These are phyloP conservation scores for Aspergillus carlsbadensis DNA, from an alignment of 495 filamentous ascomycete genomes.

Conservation along the genomic window DNA sequence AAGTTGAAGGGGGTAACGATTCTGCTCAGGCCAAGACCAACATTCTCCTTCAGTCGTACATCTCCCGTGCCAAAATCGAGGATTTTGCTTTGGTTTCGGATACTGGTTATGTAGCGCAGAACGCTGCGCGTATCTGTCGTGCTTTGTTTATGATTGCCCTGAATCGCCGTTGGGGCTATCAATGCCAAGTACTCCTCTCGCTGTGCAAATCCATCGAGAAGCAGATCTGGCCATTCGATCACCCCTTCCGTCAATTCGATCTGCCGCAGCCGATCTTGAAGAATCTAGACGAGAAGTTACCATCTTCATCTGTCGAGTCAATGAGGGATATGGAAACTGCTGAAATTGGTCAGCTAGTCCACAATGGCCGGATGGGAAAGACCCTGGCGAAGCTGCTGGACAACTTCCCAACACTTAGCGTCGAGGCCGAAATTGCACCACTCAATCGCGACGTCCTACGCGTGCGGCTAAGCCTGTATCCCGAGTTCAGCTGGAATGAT, in stretches of 20 bases:
- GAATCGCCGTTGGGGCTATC: slow-evolving; percentile 90
- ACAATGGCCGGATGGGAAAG: slow-evolving; percentile 82
- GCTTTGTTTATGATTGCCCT: slow-evolving; percentile 96
- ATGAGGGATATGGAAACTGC: slow-evolving; percentile 88
- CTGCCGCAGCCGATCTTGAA: slow-evolving; percentile 78
- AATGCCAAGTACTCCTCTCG: slow-evolving; percentile 84
- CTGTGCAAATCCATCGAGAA: slow-evolving; percentile 96
- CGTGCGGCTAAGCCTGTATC: slow-evolving; percentile 78
- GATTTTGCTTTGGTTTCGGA: slow-evolving; percentile 94
- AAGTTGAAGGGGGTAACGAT: slow-evolving; percentile 73
- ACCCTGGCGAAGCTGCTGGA: slow-evolving; percentile 77
- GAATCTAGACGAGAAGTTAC: slow-evolving; percentile 75
- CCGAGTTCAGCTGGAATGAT: slow-evolving; percentile 96
- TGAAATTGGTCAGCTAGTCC: slow-evolving; percentile 89
- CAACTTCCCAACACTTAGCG: slow-evolving; percentile 86
- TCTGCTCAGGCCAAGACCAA: slow-evolving; percentile 90
- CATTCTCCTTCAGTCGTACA: slow-evolving; percentile 89
- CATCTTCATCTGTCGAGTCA: slow-evolving; percentile 70
- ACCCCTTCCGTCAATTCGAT: slow-evolving; percentile 94
- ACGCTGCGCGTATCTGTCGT: slow-evolving; percentile 89
- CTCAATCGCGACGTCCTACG: slow-evolving; percentile 92
- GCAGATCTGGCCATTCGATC: slow-evolving; percentile 89
- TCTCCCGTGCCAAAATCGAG: slow-evolving; percentile 82
- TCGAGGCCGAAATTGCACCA: slow-evolving; percentile 93
- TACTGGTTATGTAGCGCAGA: slow-evolving; percentile 91